Conservation (phyloP, 345 rosid species). For the Aquilaria yunnanensis region DNA sequence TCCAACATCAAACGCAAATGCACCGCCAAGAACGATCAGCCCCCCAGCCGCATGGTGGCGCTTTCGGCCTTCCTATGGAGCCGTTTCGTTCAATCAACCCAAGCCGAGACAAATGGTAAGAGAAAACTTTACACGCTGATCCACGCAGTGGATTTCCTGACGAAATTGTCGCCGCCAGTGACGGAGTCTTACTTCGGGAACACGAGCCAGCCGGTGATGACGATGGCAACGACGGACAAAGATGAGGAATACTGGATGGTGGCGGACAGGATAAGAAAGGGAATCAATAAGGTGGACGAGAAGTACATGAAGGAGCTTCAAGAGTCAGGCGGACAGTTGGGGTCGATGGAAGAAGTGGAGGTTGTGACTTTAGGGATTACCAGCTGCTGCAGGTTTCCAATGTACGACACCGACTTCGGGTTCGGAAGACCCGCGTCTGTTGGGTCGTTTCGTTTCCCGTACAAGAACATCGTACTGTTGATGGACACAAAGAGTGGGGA, state of each 20-base stretch:
- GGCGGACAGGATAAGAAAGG: conserved; percentile 17
- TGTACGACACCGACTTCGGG: conserved; percentile 32
- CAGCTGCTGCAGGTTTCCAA: conserved; percentile 30
- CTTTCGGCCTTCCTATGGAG: conserved; percentile 36
- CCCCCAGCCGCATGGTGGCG: conserved; percentile 29
- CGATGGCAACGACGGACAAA: conserved; percentile 9
- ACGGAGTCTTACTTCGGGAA: conserved; percentile 36
- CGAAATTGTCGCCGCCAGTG: conserved; percentile 22
- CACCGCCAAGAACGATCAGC: background rate
- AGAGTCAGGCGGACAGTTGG: conserved; percentile 16
- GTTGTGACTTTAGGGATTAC: conserved; percentile 21
- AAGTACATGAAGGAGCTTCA: conserved; percentile 26
- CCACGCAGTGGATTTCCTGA: conserved; percentile 36
- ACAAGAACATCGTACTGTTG: conserved; percentile 19
- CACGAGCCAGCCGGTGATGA: conserved; percentile 11
- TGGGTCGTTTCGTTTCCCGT: conserved; percentile 13
- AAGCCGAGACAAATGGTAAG: background rate
- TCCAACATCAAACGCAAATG: conserved; percentile 23
- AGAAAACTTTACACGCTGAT: conserved; percentile 16
- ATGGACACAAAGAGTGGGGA: conserved; percentile 16
- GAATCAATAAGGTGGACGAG: conserved; percentile 17
- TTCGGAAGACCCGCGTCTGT: conserved; percentile 29
- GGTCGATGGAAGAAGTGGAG: conserved; percentile 15
- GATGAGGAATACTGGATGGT: conserved; percentile 12
- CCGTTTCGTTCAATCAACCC: conserved; percentile 29